These are phyloP conservation scores for Boletus austroedulis DNA, from an alignment of 1,284 basidiomycete genomes.

Conservation along the genomic window DNA sequence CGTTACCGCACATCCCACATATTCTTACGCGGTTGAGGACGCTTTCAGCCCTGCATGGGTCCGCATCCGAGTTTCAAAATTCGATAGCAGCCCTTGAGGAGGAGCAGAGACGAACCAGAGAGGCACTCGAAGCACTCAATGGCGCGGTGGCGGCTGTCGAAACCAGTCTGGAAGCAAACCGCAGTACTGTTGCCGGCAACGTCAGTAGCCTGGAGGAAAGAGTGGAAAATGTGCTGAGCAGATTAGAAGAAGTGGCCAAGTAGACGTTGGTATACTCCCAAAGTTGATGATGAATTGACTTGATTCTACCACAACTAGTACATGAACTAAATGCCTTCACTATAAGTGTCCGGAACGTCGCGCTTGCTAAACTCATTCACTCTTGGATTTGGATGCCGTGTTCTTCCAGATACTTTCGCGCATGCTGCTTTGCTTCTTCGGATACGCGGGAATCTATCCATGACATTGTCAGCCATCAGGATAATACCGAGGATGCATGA, in stretches of 20 bases:
- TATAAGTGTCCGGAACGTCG: neutral
- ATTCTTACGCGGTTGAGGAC: constrained; percentile 87
- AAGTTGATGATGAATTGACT: neutral
- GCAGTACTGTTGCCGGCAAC: constrained; percentile 66
- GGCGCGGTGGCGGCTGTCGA: constrained; percentile 71
- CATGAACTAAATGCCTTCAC: neutral
- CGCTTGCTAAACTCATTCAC: neutral
- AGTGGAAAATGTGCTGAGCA: constrained; percentile 29
- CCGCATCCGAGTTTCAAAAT: constrained; percentile 75
- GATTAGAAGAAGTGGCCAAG: constrained; percentile 27
- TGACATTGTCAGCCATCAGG: neutral
- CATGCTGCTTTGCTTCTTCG: constrained; percentile 49
- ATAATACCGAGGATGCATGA: neutral
- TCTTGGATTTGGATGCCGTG: constrained; percentile 26
- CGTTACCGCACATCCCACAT: constrained; percentile 87
- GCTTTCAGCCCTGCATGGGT: constrained; percentile 78
- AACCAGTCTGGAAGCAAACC: constrained; percentile 74
- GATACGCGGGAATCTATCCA: constrained; percentile 42
- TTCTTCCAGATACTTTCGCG: constrained; percentile 41
- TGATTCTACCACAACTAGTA: neutral
- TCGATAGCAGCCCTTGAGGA: constrained; percentile 69
- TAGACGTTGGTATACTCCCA: constrained; percentile 1
- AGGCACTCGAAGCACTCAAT: constrained; percentile 65
- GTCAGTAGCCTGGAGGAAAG: constrained; percentile 59
- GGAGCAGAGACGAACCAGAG: constrained; percentile 61